phyloP scores from a whole-genome alignment of 2,329 filamentous ascomycete genomes.

The Metarhizium guizhouense region DNA sequence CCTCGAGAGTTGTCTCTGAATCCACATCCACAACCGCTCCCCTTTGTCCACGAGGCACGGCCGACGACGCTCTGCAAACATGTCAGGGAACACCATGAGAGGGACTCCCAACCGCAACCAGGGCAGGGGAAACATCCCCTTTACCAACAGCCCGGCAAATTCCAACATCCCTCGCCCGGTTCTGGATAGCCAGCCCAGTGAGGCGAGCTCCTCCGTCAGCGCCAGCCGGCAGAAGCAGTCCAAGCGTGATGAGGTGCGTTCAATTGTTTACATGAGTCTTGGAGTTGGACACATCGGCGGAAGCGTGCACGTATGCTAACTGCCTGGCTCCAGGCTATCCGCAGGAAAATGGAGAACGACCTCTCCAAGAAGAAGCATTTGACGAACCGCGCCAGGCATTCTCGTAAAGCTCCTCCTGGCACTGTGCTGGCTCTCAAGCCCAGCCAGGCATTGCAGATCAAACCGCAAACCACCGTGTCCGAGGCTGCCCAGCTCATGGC shows the following conservation, averaged over 20 bases:
- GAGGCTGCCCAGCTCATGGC: conserved; percentile 98
- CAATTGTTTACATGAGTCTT: not conserved
- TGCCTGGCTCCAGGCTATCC: conserved; percentile 63
- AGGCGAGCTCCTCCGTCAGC: conserved; percentile 65
- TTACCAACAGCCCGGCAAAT: conserved; percentile 48
- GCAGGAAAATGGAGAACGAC: conserved; percentile 92
- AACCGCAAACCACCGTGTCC: conserved; percentile 84
- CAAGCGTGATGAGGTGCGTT: conserved; percentile 92
- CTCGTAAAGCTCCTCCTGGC: conserved; percentile 88
- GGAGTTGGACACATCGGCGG: not conserved
- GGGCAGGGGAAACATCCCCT: conserved; percentile 49
- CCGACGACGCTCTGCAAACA: conserved; percentile 19
- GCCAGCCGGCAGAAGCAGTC: conserved; percentile 93
- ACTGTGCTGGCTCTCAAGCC: conserved; percentile 94
- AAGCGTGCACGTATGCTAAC: conserved; percentile 1
- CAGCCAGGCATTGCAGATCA: conserved; percentile 94
- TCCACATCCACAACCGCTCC: not conserved
- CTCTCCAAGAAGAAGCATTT: conserved; percentile 94
- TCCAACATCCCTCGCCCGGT: conserved; percentile 68
- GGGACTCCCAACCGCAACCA: conserved; percentile 58
- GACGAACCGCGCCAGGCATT: conserved; percentile 68
- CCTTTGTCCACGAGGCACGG: not conserved
- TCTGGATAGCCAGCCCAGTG: conserved; percentile 52
- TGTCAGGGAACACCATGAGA: conserved; percentile 56
- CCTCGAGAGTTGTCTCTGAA: not conserved